Conservation (phyloP, 2,329 filamentous ascomycete genomes). For the Colletotrichum lupini region DNA sequence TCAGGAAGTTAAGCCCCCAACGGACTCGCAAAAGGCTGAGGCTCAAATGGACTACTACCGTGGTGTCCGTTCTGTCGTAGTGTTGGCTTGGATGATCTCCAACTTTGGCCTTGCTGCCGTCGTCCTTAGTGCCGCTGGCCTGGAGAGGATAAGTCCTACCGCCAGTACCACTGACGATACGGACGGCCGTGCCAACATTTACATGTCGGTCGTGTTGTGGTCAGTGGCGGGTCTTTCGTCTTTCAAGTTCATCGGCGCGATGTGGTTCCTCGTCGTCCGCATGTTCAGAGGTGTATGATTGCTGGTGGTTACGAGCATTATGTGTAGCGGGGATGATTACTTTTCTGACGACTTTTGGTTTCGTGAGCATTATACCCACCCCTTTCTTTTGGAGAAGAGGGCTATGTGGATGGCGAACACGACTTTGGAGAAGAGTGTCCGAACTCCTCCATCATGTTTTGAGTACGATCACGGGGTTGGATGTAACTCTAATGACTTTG, state of each 20-base stretch:
- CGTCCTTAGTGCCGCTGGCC: constrained; percentile 85
- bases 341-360: not conserved
- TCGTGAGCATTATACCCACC: constrained; percentile 35
- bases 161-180: constrained; percentile 55
- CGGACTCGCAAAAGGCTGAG: constrained; percentile 70
- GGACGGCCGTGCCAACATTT: constrained; percentile 76
- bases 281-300: constrained; percentile 79
- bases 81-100: constrained; percentile 95
- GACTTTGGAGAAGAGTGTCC: constrained; percentile 22
- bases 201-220: constrained; percentile 89
- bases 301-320: not conserved
- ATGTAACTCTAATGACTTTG: constrained; percentile 34
- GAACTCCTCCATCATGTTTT: constrained; percentile 28
- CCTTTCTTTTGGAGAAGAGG: constrained; percentile 4
- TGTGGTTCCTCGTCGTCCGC: constrained; percentile 92
- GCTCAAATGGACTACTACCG: constrained; percentile 99
- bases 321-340: not conserved
- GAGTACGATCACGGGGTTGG: constrained; percentile 26
- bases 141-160: constrained; percentile 72
- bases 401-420: constrained; percentile 34
- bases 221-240: constrained; percentile 85
- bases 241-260: constrained; percentile 87
- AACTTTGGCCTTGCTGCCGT: constrained; percentile 90
- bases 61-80: constrained; percentile 91
- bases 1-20: constrained; percentile 73